These are phyloP conservation scores for Ogataea sp. DNA, from an alignment of 805 yeast genomes.

Conservation along the genomic window DNA sequence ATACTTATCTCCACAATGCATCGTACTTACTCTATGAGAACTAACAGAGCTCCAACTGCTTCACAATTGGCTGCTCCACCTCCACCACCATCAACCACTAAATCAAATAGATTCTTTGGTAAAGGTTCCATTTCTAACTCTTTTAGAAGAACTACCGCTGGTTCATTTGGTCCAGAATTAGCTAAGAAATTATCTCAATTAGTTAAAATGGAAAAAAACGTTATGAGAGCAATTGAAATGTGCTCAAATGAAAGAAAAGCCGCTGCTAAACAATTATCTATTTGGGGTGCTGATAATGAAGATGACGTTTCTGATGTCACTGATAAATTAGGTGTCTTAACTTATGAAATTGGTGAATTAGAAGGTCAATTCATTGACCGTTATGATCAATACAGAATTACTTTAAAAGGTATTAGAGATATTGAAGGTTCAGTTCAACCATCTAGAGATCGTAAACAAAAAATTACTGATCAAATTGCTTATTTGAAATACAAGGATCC, in stretches of 20 bases:
- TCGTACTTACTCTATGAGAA: conserved; percentile 96
- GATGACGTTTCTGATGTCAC: conserved; percentile 83
- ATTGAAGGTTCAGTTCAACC: conserved; percentile 87
- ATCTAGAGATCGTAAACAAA: conserved; percentile 77
- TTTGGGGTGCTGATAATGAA: conserved; percentile 85
- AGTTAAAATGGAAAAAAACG: conserved; percentile 77
- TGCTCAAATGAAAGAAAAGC: conserved; percentile 72
- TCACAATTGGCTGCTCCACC: conserved; percentile 90
- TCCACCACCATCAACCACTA: conserved; percentile 90
- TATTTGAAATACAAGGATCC: conserved; percentile 81
- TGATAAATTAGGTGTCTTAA: conserved; percentile 77
- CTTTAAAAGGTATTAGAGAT: conserved; percentile 73
- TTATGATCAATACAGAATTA: conserved; percentile 79
- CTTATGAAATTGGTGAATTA: conserved; percentile 77
- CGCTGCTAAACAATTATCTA: conserved; percentile 72
- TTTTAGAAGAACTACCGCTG: conserved; percentile 62
- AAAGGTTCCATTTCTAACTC: conserved; percentile 49
- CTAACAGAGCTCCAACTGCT: conserved; percentile 94
- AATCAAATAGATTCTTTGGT: conserved; percentile 81
- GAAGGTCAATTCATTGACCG: conserved; percentile 84
- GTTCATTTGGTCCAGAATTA: conserved; percentile 73
- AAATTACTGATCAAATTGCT: conserved; percentile 80
- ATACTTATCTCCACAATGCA: conserved; percentile 52
- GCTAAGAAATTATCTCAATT: conserved; percentile 65
- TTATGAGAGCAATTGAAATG: conserved; percentile 70